Base-by-base conservation (phyloP, 73 alveolate species). In the Stentor coeruleus region DNA sequence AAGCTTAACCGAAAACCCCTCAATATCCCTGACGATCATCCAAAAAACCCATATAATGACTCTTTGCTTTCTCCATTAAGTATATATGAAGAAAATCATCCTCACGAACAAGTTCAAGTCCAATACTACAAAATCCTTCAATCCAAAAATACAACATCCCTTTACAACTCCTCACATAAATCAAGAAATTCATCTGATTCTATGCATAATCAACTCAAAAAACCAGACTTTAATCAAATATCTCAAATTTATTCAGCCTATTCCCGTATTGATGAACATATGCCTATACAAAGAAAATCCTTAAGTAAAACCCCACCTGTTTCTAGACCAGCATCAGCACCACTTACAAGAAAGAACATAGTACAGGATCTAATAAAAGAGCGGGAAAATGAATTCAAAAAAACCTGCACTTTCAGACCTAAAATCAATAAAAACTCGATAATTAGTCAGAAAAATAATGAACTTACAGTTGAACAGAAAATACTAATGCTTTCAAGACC, bases 131-230 rank as follows among this genome's bases (percentile, higher is more conserved):
- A 49, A 20, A 11, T 49, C 20, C 66, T 20, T 11, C 6, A 11
- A 11, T 49, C 66, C 28, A 49, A 6, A 11, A 11, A 49, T 49
- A 49, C 66, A n/a, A n/a, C n/a, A n/a, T n/a, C n/a, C n/a, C n/a
- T n/a, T n/a, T n/a, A n/a, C 20, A 49, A 49, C 20, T 49, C 66
- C 20, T 49, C 66, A 20, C 6, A 6, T 11, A 6, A 20, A 11
- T 49, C 66, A 11, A 49, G 20, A 49, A 20, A 20, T 66, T 14
- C 26, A 26, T 26, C 79, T 20, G 36, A 20, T 66, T 66, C 37
- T 26, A 20, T 66, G 36, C 79, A 66, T 66, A 66, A 66, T 26
- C 42, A 66, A 40, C 33, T 66, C n/a, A 66, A 66, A 66, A 31
- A 66, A 31, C 79, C 79, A 20, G 79, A 66, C 37, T 66, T 66